Base-by-base conservation (phyloP, 768 basidiomycete genomes). In the Trametes elegans region DNA sequence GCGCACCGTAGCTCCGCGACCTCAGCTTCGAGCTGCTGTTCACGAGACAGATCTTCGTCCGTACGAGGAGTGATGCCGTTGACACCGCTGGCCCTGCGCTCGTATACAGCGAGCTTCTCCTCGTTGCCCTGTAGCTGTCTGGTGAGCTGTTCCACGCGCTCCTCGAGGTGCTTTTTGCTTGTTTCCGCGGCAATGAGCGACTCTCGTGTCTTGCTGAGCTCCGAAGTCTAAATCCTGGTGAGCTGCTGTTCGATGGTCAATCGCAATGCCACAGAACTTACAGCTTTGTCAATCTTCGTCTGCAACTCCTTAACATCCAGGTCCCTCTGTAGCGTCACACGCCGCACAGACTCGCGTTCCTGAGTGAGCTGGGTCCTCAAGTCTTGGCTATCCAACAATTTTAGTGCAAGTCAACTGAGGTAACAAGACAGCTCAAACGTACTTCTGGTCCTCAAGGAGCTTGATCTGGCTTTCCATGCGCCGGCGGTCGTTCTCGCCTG, bases 91-190 rank as follows among this genome's bases (percentile, higher is more conserved):
- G 77, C 67, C 44, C 88, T 77, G 32, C 90, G 82, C 65, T 94
- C 92, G 62, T 92, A 95, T 2, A 94, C 89, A 2, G 90, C 77
- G 24, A 94, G 79, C 70, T 93, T 94, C 75, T 93, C 92, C 41
- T 85, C 81, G 52, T 84, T 85, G 27, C 88, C 88, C 58, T 88
- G 83, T 5, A 90, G 68, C 58, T 88, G 85, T 21, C 75, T 72
- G n/a, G 68, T 65, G 19, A 90, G 71, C 35, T 85, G 82, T 18
- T 80, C 79, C 5, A 85, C 76, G 24, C 86, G 84, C 59, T 88
- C 83, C 66, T 91, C 85, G 6, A 92, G 77, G 64, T 92, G 87
- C 34, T 78, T 84, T 70, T 84, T 88, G 75, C 83, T 90, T 0
- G 87, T 89, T 65, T 92, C 85, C 3, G 88, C 87, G 14, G 79